Percentiles rank a stretch among this genome's conserved stretches.
These are phyloP conservation scores for Plasmodium adleri DNA, from an alignment of 169 alveolate species.

Conservation along the genomic window DNA sequence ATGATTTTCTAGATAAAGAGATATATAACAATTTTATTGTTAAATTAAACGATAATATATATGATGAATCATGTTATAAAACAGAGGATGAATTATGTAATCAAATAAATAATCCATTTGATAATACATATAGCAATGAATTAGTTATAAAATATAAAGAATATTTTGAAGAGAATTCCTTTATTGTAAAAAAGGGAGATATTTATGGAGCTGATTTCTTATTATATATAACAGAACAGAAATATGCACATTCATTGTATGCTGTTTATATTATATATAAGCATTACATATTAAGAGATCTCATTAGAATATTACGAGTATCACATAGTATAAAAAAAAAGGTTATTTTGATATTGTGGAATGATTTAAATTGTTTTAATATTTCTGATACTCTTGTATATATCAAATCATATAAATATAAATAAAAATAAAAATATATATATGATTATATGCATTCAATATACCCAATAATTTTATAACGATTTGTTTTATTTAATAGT, in stretches of 20 bases:
- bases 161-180: slow-evolving; percentile 22
- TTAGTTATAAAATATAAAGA: slow-evolving; percentile 14
- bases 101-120: neutral
- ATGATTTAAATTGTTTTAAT: neutral
- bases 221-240: slow-evolving; percentile 32
- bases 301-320: slow-evolving; percentile 43
- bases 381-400: slow-evolving; percentile 18
- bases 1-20: neutral
- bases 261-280: slow-evolving; percentile 39
- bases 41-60: neutral
- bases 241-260: slow-evolving; percentile 61
- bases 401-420: slow-evolving; percentile 28
- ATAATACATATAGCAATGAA: slow-evolving; percentile 1
- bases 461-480: too few relatives aligned
- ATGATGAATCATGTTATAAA: neutral
- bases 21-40: neutral
- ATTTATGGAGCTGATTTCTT: slow-evolving; percentile 66
- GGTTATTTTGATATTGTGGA: slow-evolving; percentile 30
- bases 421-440: neutral
- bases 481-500: neutral
- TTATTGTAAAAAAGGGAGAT: slow-evolving; percentile 32
- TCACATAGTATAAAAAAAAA: slow-evolving; percentile 45
- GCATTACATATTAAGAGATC: slow-evolving; percentile 24
- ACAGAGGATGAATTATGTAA: neutral
- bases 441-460: too few relatives aligned